phyloP scores from a whole-genome alignment of 257 asterid species.

The Plantago major region DNA sequence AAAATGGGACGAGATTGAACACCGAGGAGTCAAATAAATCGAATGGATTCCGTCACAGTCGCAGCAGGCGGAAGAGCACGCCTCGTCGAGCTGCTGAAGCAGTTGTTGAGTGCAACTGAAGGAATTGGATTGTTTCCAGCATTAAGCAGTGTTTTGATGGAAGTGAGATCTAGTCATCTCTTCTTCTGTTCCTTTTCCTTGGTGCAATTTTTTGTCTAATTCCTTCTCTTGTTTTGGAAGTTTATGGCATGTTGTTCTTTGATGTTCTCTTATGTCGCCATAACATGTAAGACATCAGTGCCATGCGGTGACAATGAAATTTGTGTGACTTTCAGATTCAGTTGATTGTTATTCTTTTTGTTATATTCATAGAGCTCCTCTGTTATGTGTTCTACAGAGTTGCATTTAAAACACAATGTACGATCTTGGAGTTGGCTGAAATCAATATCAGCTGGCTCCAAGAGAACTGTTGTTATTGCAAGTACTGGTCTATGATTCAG shows the following conservation, averaged over 20 bases:
- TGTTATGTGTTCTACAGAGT: too few species aligned
- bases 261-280: conserved; percentile 14
- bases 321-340: conserved; percentile 1
- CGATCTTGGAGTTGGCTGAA: too few species aligned
- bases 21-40: conserved; percentile 29
- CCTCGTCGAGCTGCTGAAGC: conserved; percentile 70
- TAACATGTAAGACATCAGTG: conserved; percentile 12
- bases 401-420: too few species aligned
- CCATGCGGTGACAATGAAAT: conserved; percentile 5
- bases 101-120: conserved; percentile 48
- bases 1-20: conserved; percentile 29
- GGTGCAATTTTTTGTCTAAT: background rate
- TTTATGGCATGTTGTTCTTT: conserved; percentile 1
- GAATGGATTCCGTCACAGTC: conserved; percentile 35
- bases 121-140: background rate
- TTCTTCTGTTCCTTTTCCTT: conserved; percentile 9
- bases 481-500: too few species aligned
- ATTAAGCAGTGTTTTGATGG: background rate
- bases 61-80: conserved; percentile 47
- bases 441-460: too few species aligned
- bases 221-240: background rate
- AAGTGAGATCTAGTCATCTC: conserved; percentile 18
- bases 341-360: background rate
- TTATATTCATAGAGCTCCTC: background rate
- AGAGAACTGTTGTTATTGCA: too few species aligned